These are phyloP conservation scores for Ogataea trehalophila DNA, from an alignment of 805 yeast genomes.

Conservation along the genomic window DNA sequence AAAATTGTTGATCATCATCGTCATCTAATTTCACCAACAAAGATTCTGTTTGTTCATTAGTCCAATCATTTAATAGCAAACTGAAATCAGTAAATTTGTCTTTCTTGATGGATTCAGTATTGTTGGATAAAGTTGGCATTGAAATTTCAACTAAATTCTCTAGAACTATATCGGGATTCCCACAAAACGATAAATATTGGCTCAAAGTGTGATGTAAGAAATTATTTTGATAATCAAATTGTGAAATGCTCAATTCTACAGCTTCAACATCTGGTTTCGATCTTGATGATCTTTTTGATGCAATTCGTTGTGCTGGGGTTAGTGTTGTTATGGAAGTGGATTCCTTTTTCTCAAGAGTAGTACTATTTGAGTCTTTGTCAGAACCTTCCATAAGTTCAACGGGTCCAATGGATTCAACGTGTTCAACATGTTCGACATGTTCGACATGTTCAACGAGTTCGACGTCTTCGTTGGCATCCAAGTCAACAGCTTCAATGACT, in stretches of 20 bases:
- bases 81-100: constrained; percentile 7
- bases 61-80: constrained; percentile 17
- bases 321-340: neutral
- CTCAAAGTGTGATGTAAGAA: constrained; percentile 16
- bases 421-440: too few species aligned
- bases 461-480: neutral
- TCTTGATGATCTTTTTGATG: constrained; percentile 16
- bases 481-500: neutral
- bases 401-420: neutral
- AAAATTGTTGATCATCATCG: constrained; percentile 2
- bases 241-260: constrained; percentile 9
- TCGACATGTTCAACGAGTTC: neutral
- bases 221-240: constrained; percentile 15
- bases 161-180: constrained; percentile 37
- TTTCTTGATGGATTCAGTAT: neutral
- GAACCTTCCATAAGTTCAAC: neutral
- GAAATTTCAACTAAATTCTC: constrained; percentile 34
- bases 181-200: constrained; percentile 21
- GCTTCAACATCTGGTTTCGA: constrained; percentile 14
- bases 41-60: constrained; percentile 17
- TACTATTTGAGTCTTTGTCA: neutral
- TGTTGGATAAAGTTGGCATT: constrained; percentile 7
- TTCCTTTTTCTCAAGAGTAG: neutral
- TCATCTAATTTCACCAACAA: constrained; percentile 20
- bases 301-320: constrained; percentile 17